Evolutionary conservation across 352 stramenopile genomes (phyloP).

Genomic region (Globisporangium canariense): DNA sequence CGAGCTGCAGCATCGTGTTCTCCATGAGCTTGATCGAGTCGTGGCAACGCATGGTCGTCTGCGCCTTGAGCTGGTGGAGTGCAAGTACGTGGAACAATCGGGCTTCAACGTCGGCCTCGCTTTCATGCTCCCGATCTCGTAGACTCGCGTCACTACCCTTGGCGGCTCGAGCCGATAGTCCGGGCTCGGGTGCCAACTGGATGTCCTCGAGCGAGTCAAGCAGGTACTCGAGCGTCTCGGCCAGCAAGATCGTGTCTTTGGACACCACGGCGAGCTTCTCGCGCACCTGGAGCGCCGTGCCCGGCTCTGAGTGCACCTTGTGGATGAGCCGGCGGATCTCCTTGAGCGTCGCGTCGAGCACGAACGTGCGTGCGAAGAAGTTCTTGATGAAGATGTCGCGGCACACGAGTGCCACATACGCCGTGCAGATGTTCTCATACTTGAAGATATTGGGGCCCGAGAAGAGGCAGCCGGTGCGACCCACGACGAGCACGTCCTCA

Average conservation of each 20-base stretch:
- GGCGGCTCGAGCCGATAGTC: conserved; percentile 20
- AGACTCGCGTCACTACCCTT: background rate
- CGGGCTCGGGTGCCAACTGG: conserved; percentile 14
- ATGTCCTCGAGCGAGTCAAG: conserved; percentile 94
- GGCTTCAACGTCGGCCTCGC: conserved; percentile 48
- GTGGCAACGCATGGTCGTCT: conserved; percentile 91
- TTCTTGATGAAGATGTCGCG: conserved; percentile 98
- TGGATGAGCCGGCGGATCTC: conserved; percentile 92
- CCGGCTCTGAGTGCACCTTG: conserved; percentile 82
- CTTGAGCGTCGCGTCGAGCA: conserved; percentile 95
- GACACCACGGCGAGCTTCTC: conserved; percentile 90
- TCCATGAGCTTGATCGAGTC: conserved; percentile 96
- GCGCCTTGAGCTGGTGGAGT: conserved; percentile 79
- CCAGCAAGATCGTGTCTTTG: conserved; percentile 94
- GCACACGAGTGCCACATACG: conserved; percentile 94
- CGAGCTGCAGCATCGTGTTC: conserved; percentile 90
- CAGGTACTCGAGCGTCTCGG: conserved; percentile 96
- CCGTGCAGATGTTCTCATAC: conserved; percentile 94
- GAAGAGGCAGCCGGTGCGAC: conserved; percentile 91
- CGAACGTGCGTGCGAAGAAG: conserved; percentile 96
- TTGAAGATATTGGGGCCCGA: conserved; percentile 94
- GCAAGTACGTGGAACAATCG: conserved; percentile 92
- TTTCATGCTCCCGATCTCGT: conserved; percentile 13
- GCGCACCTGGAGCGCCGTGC: conserved; percentile 78
- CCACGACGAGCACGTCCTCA: conserved; percentile 95